Conservation (phyloP, 345 rosid species). For the Eucalyptus albens region DNA sequence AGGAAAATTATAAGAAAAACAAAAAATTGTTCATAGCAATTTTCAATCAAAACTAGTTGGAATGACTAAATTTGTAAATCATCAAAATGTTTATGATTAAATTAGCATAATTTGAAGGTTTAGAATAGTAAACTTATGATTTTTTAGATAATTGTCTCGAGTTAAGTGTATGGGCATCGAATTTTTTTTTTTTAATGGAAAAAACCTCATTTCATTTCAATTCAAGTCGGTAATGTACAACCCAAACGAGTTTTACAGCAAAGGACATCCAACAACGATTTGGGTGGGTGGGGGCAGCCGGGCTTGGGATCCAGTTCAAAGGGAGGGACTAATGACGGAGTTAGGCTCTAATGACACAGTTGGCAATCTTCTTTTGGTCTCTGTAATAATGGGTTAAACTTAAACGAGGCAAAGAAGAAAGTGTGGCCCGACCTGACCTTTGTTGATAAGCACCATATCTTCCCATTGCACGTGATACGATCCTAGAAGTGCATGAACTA, state of each 20-base stretch:
- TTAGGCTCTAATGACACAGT: background rate
- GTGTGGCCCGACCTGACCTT: background rate
- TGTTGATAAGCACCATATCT: background rate
- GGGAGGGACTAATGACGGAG: background rate
- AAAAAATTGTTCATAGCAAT: too few species aligned
- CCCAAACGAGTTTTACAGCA: background rate
- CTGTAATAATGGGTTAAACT: too few species aligned
- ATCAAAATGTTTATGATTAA: accelerated
- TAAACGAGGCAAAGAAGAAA: background rate
- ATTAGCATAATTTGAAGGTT: too few species aligned
- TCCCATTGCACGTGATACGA: background rate
- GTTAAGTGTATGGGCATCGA: too few species aligned
- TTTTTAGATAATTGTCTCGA: too few species aligned
- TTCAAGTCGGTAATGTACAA: too few species aligned
- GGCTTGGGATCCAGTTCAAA: background rate
- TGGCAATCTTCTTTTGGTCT: background rate
- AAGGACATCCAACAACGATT: background rate
- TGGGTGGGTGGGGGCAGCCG: accelerated
- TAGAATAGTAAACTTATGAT: accelerated
- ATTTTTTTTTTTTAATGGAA: too few species aligned
- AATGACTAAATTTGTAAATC: too few species aligned
- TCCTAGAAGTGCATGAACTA: background rate
- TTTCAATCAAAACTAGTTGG: accelerated
- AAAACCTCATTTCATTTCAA: background rate
- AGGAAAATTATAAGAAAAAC: too few species aligned